Percentiles rank a stretch among this genome's conserved stretches.
Conservation (phyloP, 2,329 filamentous ascomycete species). For the Aspergillus luchuensis region DNA sequence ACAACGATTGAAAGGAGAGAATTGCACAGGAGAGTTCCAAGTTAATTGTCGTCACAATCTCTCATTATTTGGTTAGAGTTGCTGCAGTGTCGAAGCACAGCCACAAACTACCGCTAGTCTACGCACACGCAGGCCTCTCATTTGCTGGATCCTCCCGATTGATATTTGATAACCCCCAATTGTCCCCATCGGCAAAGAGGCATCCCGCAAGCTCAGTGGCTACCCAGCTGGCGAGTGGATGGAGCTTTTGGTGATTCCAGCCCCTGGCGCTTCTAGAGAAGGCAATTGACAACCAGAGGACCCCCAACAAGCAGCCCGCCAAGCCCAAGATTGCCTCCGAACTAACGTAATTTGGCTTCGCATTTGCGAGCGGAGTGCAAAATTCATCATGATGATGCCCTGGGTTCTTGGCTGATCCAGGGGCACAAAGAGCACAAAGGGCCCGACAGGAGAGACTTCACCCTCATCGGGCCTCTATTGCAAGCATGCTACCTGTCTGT, state of each 20-base stretch:
- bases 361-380: neutral
- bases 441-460: neutral
- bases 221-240: neutral
- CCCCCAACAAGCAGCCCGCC: neutral
- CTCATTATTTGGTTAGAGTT: neutral
- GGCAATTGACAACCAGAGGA: neutral
- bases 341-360: neutral
- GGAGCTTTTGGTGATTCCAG: neutral
- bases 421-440: neutral
- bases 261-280: neutral
- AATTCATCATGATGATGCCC: neutral
- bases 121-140: neutral
- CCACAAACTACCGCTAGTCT: neutral
- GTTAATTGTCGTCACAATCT: neutral
- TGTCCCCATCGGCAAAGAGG: neutral
- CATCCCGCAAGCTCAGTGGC: neutral
- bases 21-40: neutral
- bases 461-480: neutral
- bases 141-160: neutral
- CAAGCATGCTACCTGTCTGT: neutral
- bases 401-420: neutral
- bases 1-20: neutral
- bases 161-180: neutral
- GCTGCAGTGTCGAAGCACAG: neutral
- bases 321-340: neutral